Conservation (phyloP, 371 early-diverging fungal genomes). For the Apophysomyces trapeziformis region DNA sequence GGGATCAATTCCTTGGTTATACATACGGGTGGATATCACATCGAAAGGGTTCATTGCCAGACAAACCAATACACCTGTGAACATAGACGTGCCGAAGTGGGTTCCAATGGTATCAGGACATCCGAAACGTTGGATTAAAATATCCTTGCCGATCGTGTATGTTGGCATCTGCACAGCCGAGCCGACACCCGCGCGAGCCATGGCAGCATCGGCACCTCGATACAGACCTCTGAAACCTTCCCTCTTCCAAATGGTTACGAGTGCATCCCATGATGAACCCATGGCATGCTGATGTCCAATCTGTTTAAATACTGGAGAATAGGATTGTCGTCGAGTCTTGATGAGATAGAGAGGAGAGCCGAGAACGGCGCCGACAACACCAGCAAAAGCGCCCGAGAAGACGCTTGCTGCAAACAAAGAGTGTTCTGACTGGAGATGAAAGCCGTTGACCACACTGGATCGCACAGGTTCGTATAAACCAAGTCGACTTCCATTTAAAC, state of each 20-base stretch:
- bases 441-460: slow-evolving; percentile 22
- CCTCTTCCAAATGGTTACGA: slow-evolving; percentile 65
- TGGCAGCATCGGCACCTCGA: slow-evolving; percentile 88
- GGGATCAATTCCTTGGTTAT: slow-evolving; percentile 84
- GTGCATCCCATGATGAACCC: slow-evolving; percentile 66
- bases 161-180: slow-evolving; percentile 91
- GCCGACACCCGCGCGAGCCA: slow-evolving; percentile 91
- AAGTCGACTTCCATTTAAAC: slow-evolving; percentile 92
- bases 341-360: slow-evolving; percentile 92
- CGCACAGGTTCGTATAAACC: slow-evolving; percentile 87
- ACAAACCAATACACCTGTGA: slow-evolving; percentile 87
- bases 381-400: slow-evolving; percentile 66
- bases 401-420: slow-evolving; percentile 64
- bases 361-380: slow-evolving; percentile 81
- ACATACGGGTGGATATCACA: slow-evolving; percentile 94
- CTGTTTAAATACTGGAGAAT: slow-evolving; percentile 69
- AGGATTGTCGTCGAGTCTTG: slow-evolving; percentile 96
- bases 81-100: slow-evolving; percentile 81
- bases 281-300: slow-evolving; percentile 94
- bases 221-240: slow-evolving; percentile 84
- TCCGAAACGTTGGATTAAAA: slow-evolving; percentile 64
- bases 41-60: slow-evolving; percentile 97
- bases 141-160: slow-evolving; percentile 83
- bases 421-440: slow-evolving; percentile 28
- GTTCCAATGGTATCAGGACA: slow-evolving; percentile 68